Conservation (phyloP, 768 basidiomycete genomes). For the Boletus eberwhitei region DNA sequence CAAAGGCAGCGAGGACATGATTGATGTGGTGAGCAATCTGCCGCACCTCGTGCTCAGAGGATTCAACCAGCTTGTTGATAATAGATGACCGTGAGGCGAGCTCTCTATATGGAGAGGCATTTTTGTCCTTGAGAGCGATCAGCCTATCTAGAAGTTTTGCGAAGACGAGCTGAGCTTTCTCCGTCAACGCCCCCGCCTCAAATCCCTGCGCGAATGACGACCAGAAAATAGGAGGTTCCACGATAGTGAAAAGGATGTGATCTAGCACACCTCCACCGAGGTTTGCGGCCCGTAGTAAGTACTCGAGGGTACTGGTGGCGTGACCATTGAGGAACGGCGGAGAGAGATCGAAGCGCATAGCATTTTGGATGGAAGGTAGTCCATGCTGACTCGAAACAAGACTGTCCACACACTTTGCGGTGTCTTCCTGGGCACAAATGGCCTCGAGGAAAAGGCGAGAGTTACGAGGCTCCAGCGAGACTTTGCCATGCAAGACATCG, state of each 20-base stretch:
- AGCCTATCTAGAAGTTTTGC: slow-evolving; percentile 51
- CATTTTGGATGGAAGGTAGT: slow-evolving; percentile 36
- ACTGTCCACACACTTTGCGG: slow-evolving; percentile 35
- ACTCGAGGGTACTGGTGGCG: slow-evolving; percentile 36
- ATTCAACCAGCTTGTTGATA: slow-evolving; percentile 26
- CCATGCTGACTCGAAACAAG: slow-evolving; percentile 38
- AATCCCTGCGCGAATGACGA: slow-evolving; percentile 34
- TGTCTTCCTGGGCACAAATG: slow-evolving; percentile 39
- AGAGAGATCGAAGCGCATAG: slow-evolving; percentile 42
- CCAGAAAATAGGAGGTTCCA: slow-evolving; percentile 57
- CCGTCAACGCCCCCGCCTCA: slow-evolving; percentile 28
- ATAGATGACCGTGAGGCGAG: slow-evolving; percentile 35
- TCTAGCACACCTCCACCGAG: slow-evolving; percentile 45
- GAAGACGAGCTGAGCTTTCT: slow-evolving; percentile 39
- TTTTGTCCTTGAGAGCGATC: slow-evolving; percentile 35
- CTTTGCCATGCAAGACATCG: slow-evolving; percentile 32
- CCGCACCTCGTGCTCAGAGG: slow-evolving; percentile 24
- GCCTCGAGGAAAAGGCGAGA: slow-evolving; percentile 45
- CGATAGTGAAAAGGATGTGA: slow-evolving; percentile 41
- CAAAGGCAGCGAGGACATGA: slow-evolving; percentile 33
- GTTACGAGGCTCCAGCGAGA: slow-evolving; percentile 19
- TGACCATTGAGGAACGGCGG: slow-evolving; percentile 42
- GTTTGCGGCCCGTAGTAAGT: slow-evolving; percentile 36
- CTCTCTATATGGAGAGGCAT: slow-evolving; percentile 36
- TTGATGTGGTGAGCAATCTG: slow-evolving; percentile 42